Percentiles rank a stretch among this genome's conserved stretches.
phyloP scores from a whole-genome alignment of 1,139 yeast species.

The Pichia sp. region DNA sequence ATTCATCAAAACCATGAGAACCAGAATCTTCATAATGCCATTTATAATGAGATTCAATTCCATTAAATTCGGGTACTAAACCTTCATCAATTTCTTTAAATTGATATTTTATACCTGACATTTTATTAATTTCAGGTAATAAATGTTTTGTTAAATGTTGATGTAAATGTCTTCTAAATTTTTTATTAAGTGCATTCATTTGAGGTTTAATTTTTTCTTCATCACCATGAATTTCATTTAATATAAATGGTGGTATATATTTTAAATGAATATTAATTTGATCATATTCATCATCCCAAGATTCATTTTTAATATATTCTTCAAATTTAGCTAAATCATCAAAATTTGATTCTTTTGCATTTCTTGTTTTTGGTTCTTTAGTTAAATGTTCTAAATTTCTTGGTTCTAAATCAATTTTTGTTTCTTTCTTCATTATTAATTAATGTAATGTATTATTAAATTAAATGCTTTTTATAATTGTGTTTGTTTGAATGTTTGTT shows the following conservation, averaged over 20 bases:
- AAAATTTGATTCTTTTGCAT: conserved; percentile 36
- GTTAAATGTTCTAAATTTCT: conserved; percentile 25
- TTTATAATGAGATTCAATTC: conserved; percentile 25
- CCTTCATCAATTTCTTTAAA: conserved; percentile 28
- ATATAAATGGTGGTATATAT: conserved; percentile 67
- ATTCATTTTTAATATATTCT: conserved; percentile 59
- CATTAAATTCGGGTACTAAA: conserved; percentile 32
- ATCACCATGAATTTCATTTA: conserved; percentile 61
- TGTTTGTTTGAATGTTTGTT: too few species aligned
- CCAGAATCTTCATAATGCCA: conserved; percentile 49
- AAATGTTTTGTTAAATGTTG: conserved; percentile 71
- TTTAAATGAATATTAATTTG: conserved; percentile 58
- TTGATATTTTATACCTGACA: conserved; percentile 42
- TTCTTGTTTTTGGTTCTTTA: conserved; percentile 25
- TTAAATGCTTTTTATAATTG: neutral
- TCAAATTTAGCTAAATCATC: conserved; percentile 64
- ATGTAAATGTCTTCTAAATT: conserved; percentile 67
- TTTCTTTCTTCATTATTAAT: conserved; percentile 24
- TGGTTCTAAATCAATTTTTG: conserved; percentile 24
- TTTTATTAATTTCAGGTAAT: conserved; percentile 56
- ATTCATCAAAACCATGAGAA: conserved; percentile 47
- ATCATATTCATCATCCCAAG: conserved; percentile 71
- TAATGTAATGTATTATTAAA: neutral
- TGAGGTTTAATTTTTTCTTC: conserved; percentile 69
- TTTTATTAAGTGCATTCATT: conserved; percentile 63